Percentiles rank a stretch among this genome's conserved stretches.
phyloP scores from a whole-genome alignment of 768 basidiomycete genomes.

The Tephrocybe rancida region DNA sequence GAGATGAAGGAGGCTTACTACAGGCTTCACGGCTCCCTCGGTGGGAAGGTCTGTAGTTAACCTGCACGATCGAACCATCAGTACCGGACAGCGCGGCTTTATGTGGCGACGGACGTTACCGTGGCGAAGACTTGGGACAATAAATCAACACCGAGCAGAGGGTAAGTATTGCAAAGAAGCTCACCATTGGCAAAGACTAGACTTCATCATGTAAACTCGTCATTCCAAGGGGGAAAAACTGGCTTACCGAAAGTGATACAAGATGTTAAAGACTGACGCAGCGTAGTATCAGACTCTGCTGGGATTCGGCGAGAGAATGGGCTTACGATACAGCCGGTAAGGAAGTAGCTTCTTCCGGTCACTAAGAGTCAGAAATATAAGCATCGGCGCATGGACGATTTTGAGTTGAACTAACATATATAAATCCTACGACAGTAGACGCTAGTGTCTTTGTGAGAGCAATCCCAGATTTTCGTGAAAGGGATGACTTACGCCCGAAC shows the following conservation, averaged over 20 bases:
- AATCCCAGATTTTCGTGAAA: neutral
- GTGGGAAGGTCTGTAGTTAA: neutral
- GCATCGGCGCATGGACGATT: neutral
- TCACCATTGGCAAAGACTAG: neutral
- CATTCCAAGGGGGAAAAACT: neutral
- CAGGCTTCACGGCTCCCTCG: neutral
- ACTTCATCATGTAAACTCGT: neutral
- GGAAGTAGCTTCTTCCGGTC: neutral
- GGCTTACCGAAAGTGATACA: neutral
- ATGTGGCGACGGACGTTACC: neutral
- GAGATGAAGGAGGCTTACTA: neutral
- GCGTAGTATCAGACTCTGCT: neutral
- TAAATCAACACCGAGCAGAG: neutral
- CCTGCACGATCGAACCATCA: too few relatives aligned
- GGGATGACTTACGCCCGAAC: neutral
- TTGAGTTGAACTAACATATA: neutral
- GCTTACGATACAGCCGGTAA: neutral
- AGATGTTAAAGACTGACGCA: neutral
- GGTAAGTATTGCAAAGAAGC: neutral
- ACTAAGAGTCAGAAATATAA: neutral
- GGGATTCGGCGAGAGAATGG: neutral
- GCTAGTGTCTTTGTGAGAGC: neutral
- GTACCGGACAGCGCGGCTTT: neutral
- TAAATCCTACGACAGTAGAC: conserved; percentile 2
- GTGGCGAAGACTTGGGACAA: neutral